These are phyloP conservation scores for Murraya koenigii DNA, from an alignment of 345 rosid genomes.

Conservation along the genomic window DNA sequence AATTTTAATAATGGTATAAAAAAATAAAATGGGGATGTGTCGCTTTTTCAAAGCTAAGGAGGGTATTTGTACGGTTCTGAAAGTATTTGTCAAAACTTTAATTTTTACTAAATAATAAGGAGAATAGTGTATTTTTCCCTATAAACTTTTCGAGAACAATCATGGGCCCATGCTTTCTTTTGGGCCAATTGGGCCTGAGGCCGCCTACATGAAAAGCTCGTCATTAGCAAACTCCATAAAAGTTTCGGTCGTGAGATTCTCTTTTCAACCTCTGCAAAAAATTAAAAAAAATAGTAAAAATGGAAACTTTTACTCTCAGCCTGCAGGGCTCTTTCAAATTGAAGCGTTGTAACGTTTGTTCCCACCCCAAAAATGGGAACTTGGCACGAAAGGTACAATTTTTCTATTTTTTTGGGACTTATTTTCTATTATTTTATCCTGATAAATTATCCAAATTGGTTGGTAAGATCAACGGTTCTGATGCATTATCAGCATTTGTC, in stretches of 20 bases:
- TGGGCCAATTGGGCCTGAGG: background rate
- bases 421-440: background rate
- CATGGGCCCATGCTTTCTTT: background rate
- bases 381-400: conserved; percentile 11
- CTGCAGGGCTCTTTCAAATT: conserved; percentile 12
- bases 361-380: conserved; percentile 14
- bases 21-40: background rate
- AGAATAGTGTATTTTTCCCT: background rate
- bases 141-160: background rate
- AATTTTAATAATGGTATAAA: background rate
- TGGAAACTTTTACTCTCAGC: background rate
- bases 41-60: background rate
- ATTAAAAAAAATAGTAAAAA: background rate
- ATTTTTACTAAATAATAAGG: background rate
- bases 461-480: background rate
- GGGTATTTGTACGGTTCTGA: background rate
- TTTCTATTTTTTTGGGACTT: too few species aligned
- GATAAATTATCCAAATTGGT: background rate
- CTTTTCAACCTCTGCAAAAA: background rate
- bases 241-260: background rate
- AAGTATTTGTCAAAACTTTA: too few species aligned
- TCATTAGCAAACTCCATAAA: background rate
- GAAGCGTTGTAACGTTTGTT: conserved; percentile 16
- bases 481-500: background rate
- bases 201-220: background rate